Base-by-base conservation (phyloP, 345 rosid species). In the Linum usitatissimum region DNA sequence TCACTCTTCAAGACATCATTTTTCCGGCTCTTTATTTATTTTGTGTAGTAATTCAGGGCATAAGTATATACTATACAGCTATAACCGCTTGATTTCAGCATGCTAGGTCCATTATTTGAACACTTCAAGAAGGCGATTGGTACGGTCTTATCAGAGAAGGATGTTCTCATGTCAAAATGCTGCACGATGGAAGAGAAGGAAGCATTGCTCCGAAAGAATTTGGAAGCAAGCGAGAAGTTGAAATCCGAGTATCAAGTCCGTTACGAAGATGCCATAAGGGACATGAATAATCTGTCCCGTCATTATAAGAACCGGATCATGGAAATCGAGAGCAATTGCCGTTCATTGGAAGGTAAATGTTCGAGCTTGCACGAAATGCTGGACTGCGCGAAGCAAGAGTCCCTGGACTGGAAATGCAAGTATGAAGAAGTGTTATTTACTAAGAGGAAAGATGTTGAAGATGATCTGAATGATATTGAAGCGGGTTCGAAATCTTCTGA, bases 341-440 rank as follows among this genome's bases (percentile, higher is more conserved):
- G 12, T 13, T 42, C 49, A 42, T 8, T 42, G 10, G 49, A 42
- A 13, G 49, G 9, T 42, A 42, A 42, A 42, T 42, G 49, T 42
- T 42, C 49, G 9, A 42, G 49, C 15, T 42, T 42, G 49, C 49
- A 8, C 9, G 49, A 42, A 42, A 42, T 42, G 49, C 49, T 42
- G 14, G 49, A 42, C 5, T 9, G 49, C 49, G 12, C 15, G 49
- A 42, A 42, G 12, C 49, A 42, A 14, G 49, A 42, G 9, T 42
- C 49, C 15, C 49, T 42, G 49, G 12, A 42, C 49, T 42, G 49
- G 34, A 70, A 70, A 4, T 51, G 61, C 55, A 12, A 49, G 57
- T 53, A 57, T 64, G 79, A 78, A 60, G 79, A 42, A n/a, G n/a
- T n/a, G 63, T 59, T 67, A 38, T 69, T 74, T 63, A 63, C 67